phyloP scores from a whole-genome alignment of 2,329 filamentous ascomycete genomes.

The Coniochaeta prunicola region DNA sequence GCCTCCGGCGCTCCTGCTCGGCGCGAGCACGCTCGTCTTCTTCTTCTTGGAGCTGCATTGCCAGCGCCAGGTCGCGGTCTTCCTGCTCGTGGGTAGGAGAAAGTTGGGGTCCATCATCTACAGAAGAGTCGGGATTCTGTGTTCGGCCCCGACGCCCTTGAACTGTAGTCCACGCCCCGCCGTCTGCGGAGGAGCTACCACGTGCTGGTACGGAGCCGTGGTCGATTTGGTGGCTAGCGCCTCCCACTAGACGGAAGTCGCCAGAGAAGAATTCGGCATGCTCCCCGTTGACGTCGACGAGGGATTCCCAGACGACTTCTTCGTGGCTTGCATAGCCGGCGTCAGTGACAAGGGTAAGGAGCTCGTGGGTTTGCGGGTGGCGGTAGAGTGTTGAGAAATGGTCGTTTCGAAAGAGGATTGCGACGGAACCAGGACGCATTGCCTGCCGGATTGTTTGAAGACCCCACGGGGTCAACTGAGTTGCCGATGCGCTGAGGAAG shows the following conservation, averaged over 20 bases:
- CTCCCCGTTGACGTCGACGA: conserved; percentile 82
- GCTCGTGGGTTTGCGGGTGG: conserved; percentile 66
- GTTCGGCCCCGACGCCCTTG: conserved; percentile 25
- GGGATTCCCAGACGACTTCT: conserved; percentile 92
- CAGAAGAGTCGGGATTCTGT: conserved; percentile 11
- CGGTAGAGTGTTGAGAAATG: conserved; percentile 94
- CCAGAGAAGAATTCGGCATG: conserved; percentile 80
- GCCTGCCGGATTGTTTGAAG: conserved; percentile 65
- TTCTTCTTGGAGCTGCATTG: conserved; percentile 88
- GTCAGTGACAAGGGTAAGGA: conserved; percentile 86
- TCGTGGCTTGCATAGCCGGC: conserved; percentile 81
- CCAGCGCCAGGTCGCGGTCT: conserved; percentile 80
- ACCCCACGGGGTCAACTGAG: conserved; percentile 79
- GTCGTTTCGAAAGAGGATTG: conserved; percentile 93
- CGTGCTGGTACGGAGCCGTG: neutral
- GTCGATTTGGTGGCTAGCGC: conserved; percentile 24
- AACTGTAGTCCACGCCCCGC: conserved; percentile 47
- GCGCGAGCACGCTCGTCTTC: conserved; percentile 72
- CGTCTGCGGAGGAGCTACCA: conserved; percentile 11
- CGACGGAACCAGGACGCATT: conserved; percentile 69
- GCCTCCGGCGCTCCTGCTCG: conserved; percentile 52
- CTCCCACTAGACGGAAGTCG: conserved; percentile 80
- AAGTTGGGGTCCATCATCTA: conserved; percentile 16
- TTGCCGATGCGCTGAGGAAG: conserved; percentile 73
- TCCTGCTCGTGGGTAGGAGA: conserved; percentile 56